A percentile compares a stretch with the other conserved stretches of the same genome.
Conservation (phyloP, 164 flowering plant species). For the Amborella trichopoda region DNA sequence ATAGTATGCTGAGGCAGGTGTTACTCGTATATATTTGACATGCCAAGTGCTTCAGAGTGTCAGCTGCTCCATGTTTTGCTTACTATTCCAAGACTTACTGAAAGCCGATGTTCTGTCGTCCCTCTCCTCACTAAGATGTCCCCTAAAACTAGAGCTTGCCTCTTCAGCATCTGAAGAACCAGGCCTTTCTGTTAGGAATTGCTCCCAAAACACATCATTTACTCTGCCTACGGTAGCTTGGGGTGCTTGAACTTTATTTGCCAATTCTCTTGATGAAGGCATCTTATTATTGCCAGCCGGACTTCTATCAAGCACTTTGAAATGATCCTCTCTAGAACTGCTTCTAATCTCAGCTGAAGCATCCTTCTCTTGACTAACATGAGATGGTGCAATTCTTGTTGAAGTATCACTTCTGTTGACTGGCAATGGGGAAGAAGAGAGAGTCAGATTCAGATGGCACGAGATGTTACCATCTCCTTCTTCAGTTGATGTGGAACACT, state of each 20-base stretch:
- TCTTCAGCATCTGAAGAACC: constrained; percentile 82
- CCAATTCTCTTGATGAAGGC: constrained; percentile 29
- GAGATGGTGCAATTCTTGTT: constrained; percentile 10
- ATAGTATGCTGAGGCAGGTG: too few species aligned
- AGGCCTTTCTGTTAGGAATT: constrained; percentile 86
- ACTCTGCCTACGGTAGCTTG: constrained; percentile 39
- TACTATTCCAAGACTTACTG: constrained; percentile 29
- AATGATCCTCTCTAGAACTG: too few species aligned
- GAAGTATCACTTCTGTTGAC: constrained; percentile 15
- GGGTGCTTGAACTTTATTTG: constrained; percentile 17
- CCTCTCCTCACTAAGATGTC: constrained; percentile 31
- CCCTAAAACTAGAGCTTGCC: constrained; percentile 51
- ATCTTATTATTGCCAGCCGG: constrained; percentile 7
- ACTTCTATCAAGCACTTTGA: neutral
- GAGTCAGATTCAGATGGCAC: constrained; percentile 70
- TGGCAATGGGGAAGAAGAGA: constrained; percentile 65
- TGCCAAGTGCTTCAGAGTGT: constrained; percentile 16
- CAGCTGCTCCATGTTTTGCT: constrained; percentile 42
- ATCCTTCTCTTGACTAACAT: constrained; percentile 14
- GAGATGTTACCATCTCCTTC: constrained; percentile 49
- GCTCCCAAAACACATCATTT: constrained; percentile 96
- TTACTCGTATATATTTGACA: neutral
- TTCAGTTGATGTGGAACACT: constrained; percentile 23
- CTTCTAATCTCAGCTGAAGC: constrained; percentile 23
- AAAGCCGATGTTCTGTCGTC: constrained; percentile 37